A percentile compares a stretch with the other conserved stretches of the same genome.
Conservation (phyloP, 306 rosid species). For the Vachellia collinsii region DNA sequence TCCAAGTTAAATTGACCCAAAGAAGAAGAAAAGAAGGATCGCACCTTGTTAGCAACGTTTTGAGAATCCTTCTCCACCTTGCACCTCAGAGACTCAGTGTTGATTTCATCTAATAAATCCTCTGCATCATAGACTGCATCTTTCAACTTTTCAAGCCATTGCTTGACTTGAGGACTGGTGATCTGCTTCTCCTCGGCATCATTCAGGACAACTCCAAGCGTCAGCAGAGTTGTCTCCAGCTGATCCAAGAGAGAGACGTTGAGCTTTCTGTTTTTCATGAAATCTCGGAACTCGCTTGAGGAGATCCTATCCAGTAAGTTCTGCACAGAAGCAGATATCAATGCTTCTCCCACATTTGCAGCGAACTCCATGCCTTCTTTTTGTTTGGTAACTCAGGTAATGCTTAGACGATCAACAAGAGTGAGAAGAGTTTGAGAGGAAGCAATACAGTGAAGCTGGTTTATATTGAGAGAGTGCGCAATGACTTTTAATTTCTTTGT, state of each 20-base stretch:
- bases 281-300: slow-evolving; percentile 16
- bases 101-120: slow-evolving; percentile 25
- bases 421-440: background rate
- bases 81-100: background rate
- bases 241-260: slow-evolving; percentile 1
- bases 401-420: too few species aligned
- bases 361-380: background rate
- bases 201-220: slow-evolving; percentile 17
- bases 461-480: too few species aligned
- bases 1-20: background rate
- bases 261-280: slow-evolving; percentile 12
- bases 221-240: background rate
- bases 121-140: slow-evolving; percentile 29
- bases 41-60: slow-evolving; percentile 28
- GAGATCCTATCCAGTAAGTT: background rate
- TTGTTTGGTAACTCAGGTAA: too few species aligned
- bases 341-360: slow-evolving; percentile 6
- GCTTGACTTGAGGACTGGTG: background rate
- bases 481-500: too few species aligned
- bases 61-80: background rate
- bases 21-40: slow-evolving; percentile 33
- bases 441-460: background rate
- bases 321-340: slow-evolving; percentile 19
- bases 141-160: slow-evolving; percentile 33
- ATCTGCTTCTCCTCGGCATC: slow-evolving; percentile 37